Conservation (phyloP, 345 rosid species). For the Eucalyptus globulus region DNA sequence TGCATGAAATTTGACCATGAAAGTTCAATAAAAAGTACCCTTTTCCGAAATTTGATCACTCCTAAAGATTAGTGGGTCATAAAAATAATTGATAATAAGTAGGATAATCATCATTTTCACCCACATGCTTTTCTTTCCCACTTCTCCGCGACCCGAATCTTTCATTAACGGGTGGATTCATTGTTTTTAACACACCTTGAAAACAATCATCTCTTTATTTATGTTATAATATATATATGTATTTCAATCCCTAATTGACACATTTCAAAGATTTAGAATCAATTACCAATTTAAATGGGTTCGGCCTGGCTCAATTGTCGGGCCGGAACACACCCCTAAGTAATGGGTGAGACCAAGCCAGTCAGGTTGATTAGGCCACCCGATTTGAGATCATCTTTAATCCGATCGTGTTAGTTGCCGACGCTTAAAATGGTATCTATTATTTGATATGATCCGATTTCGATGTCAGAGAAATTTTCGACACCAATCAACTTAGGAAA, state of each 20-base stretch:
- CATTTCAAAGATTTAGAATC: not conserved
- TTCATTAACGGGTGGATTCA: not conserved
- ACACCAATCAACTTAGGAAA: not conserved
- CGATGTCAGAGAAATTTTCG: not conserved
- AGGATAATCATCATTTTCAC: not conserved
- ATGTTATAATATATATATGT: not conserved
- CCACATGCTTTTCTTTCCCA: not conserved
- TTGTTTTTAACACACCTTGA: not conserved
- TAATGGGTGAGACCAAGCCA: not conserved
- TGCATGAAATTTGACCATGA: not conserved
- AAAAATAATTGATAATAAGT: not conserved
- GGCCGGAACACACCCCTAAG: not conserved
- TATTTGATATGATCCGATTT: accelerated
- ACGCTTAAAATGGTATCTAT: not conserved
- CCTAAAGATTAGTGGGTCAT: not conserved
- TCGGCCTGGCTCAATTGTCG: accelerated
- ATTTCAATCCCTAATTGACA: not conserved
- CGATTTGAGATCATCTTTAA: not conserved
- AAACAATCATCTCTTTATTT: not conserved
- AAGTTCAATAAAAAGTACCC: not conserved
- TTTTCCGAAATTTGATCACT: not conserved
- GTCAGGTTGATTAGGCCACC: accelerated
- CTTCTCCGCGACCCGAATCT: not conserved
- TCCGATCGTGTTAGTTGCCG: accelerated
- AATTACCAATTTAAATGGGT: not conserved